Evolutionary conservation across 345 rosid genomes (phyloP), one percentile per base, ranked within the genome.

Genomic region (Jatropha curcas): DNA sequence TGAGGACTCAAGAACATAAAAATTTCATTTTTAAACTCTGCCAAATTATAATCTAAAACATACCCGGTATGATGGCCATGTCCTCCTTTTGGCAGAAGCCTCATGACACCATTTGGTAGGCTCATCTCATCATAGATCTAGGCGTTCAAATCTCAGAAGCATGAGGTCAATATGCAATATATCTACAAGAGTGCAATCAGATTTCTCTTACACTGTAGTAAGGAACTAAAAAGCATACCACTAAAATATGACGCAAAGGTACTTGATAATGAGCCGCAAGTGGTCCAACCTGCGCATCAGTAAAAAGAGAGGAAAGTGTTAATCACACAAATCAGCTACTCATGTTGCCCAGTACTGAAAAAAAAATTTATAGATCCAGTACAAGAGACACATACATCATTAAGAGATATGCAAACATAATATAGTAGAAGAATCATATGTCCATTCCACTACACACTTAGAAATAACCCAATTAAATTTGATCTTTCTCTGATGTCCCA

Each of bases 51-150:
- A 25, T 4, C 14, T 33, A 24, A 71, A 58, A 46, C 84, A 58
- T 88, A 94, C 98, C 98, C 98, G 2, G 86, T 94, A 77, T 92
- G 97, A 79, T 89, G 83, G 62, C 97, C 97, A 77, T 92, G 90
- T 67, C 97, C 94, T 71, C 92, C 98, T 76, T 90, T 94, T 35
- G 93, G 94, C 72, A 86, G 94, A 71, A 92, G 84, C 82, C 94
- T 88, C 71, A 94, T 33, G 53, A 92, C 89, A 71, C 96, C 98
- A 82, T 90, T 94, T n/a, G 97, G 96, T 71, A 94, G 79, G 83
- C 87, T 91, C 94, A 92, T 89, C 76, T 92, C 97, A 79, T 92
- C 97, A 41, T 90, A 92, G 3, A 88, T 81, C 97, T 94, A 81
- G 46, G 71, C 43, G 56, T 68, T 53, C 67, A 61, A 68, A 67